Conservation (phyloP, 805 yeast species). For the Citeromyces nyonsensis region DNA sequence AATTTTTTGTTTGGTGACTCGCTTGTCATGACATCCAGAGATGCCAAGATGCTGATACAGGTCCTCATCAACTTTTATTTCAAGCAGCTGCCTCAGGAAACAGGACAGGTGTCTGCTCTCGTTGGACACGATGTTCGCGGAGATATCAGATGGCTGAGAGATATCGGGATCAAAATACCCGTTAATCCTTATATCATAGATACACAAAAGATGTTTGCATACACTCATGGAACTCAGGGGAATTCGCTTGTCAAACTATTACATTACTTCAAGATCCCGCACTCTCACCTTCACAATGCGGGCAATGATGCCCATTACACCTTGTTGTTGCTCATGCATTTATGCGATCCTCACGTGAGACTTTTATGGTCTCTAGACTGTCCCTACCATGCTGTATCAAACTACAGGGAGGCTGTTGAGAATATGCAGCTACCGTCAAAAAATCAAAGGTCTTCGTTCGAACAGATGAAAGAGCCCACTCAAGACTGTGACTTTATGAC, state of each 20-base stretch:
- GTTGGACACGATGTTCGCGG: constrained; percentile 48
- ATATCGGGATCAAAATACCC: constrained; percentile 32
- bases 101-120: constrained; percentile 17
- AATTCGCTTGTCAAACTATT: constrained; percentile 29
- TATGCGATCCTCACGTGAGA: constrained; percentile 27
- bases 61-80: constrained; percentile 26
- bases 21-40: constrained; percentile 18
- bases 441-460: no score
- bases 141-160: constrained; percentile 34
- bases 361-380: no score
- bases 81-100: constrained; percentile 9
- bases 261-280: constrained; percentile 32
- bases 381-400: no score
- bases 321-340: constrained; percentile 27
- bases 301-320: constrained; percentile 62
- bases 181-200: constrained; percentile 19
- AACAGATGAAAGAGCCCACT: no score
- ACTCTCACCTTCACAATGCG: constrained; percentile 50
- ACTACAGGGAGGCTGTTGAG: no score
- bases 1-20: constrained; percentile 37
- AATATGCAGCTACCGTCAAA: no score
- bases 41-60: constrained; percentile 23
- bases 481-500: no score
- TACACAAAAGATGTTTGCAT: constrained; percentile 27
- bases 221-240: constrained; percentile 23